Base-by-base conservation (phyloP, 177 flowering plant species). In the Vitis hybrid region DNA sequence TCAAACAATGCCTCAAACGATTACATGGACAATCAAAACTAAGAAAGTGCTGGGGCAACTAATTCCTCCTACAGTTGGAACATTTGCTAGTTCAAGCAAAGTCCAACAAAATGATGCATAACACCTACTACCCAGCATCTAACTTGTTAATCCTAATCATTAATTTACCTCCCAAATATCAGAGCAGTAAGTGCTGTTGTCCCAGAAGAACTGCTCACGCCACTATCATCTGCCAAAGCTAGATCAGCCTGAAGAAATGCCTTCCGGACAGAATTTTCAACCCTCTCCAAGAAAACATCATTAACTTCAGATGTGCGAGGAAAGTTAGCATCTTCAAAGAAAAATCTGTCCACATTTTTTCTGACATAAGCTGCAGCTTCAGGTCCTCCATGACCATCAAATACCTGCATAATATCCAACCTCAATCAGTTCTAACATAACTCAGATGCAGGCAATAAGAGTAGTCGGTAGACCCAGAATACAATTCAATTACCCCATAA, bases 401-500 rank as follows among this genome's bases (percentile, higher is more conserved):
- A 81, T 10, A 81, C 77, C 84, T 81, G 72, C 10, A 39, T 6
- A 61, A 45, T 11, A 10, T 22, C 58, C 34, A 54, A 67, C 19
- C 53, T 6, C 10, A 20, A 20, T 58, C 51, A 68, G 16, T 49
- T 3, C 55, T 5, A 31, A 15, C 63, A 3, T 4, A 29, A 64
- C 6, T 13, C 8, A 12, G 48, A 26, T 48, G 10, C 22, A 0
- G 49, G 7, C 2, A 74, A 18, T 3, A 10, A 59, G 14, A 49
- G 15, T 58, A 12, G 10, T 3, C 3, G 18, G 52, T 5, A 58
- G n/a, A 39, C 45, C 7, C 45, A 39, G 8, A 39, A 39, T 5
- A 39, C 8, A 5, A 39, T 39, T 48, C 11, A 53, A 18, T 76
- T 81, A 89, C 92, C 88, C 91, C 96, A 77, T 86, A 89, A 66